Conservation (phyloP, 2,329 filamentous ascomycete species). For the Penicillium brevicompactum region DNA sequence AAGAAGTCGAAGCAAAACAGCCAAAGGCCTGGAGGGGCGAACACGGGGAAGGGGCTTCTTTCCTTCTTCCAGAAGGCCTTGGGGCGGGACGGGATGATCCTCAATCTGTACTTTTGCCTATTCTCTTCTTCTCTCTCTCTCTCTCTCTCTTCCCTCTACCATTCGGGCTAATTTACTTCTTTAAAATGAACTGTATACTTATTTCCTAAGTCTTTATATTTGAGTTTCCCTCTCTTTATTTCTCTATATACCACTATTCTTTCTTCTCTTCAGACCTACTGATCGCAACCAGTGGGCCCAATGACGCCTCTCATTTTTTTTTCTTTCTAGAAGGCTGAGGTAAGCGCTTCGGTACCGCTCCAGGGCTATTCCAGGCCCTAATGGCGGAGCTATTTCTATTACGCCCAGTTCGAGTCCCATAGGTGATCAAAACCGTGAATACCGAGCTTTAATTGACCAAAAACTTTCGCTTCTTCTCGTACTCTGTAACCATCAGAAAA, state of each 20-base stretch:
- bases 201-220: not conserved
- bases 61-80: constrained; percentile 27
- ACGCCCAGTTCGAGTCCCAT: too few relatives aligned
- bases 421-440: too few relatives aligned
- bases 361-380: not conserved
- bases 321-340: constrained; percentile 29
- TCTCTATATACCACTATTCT: not conserved
- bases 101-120: constrained; percentile 7
- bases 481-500: too few relatives aligned
- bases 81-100: constrained; percentile 27
- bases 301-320: constrained; percentile 20
- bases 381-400: not conserved
- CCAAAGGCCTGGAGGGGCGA: constrained; percentile 18
- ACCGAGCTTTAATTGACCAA: too few relatives aligned
- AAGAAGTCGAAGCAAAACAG: constrained; percentile 1
- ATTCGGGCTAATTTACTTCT: not conserved
- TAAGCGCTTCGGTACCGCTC: constrained; percentile 13
- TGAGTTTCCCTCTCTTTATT: not conserved
- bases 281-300: constrained; percentile 20
- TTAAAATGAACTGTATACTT: too few relatives aligned
- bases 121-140: not conserved
- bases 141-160: not conserved
- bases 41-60: constrained; percentile 27
- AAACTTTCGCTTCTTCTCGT: too few relatives aligned
- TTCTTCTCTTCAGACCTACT: constrained; percentile 17